A percentile compares a stretch with the other conserved stretches of the same genome.
These are phyloP conservation scores for Myriosclerotinia curreyana DNA, from an alignment of 2,329 filamentous ascomycete genomes.

Conservation along the genomic window DNA sequence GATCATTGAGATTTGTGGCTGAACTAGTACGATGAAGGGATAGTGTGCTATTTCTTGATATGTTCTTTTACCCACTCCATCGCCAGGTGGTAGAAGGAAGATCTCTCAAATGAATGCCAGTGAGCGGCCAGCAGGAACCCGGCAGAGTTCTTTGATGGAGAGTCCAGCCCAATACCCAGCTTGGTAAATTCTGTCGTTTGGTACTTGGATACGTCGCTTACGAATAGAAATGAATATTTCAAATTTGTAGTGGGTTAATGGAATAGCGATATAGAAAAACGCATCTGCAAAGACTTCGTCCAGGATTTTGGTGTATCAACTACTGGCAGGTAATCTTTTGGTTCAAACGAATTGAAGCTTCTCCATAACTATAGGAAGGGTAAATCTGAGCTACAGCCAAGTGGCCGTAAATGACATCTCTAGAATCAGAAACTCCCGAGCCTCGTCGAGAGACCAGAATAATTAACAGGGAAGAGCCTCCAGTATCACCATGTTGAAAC, in stretches of 20 bases:
- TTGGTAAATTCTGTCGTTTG: background rate
- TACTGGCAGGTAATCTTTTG: background rate
- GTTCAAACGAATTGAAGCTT: background rate
- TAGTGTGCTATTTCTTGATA: too few relatives aligned
- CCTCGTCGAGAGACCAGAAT: background rate
- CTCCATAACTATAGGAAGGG: background rate
- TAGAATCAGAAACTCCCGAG: too few relatives aligned
- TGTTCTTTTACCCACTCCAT: too few relatives aligned
- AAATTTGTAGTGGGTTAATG: background rate
- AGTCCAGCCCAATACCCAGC: background rate
- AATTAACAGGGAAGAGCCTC: background rate
- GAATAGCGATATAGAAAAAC: background rate
- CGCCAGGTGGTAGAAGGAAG: too few relatives aligned
- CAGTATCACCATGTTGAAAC: background rate
- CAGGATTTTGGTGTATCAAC: conserved; percentile 4
- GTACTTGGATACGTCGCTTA: background rate
- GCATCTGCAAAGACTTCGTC: background rate
- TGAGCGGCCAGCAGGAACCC: background rate
- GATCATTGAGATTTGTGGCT: too few relatives aligned
- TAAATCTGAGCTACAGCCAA: too few relatives aligned
- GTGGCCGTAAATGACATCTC: too few relatives aligned
- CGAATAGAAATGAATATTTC: background rate
- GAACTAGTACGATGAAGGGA: too few relatives aligned
- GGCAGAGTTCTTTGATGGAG: background rate
- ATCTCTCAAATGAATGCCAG: background rate